Evolutionary conservation across 192 early-diverging fungal genomes (phyloP).

Genomic region (Umbelopsis isabellina): DNA sequence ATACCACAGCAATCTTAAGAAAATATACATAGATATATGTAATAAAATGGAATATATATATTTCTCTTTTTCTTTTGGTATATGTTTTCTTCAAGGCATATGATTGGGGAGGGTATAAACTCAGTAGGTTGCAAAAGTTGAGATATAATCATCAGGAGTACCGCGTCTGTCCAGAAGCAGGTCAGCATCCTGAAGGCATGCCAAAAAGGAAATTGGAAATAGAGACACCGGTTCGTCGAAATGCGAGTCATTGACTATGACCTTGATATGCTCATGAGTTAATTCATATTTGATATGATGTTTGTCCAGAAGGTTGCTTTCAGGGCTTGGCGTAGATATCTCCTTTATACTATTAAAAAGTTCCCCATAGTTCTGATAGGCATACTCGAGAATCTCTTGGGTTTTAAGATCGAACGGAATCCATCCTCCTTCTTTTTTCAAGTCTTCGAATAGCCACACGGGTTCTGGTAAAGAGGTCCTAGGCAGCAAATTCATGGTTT

Average conservation of each 20-base stretch:
- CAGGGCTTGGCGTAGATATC: background rate
- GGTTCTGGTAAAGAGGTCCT: background rate
- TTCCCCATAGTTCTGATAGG: conserved; percentile 18
- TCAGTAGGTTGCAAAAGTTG: conserved; percentile 9
- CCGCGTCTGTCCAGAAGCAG: conserved; percentile 12
- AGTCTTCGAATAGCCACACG: conserved; percentile 26
- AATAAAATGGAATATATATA: background rate
- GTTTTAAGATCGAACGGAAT: conserved; percentile 26
- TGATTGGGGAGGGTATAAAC: conserved; percentile 5
- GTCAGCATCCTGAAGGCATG: conserved; percentile 17
- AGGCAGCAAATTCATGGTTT: background rate
- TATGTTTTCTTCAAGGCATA: background rate
- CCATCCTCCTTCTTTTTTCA: conserved; percentile 25
- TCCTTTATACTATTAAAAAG: conserved; percentile 9
- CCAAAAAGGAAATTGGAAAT: conserved; percentile 16
- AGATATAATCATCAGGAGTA: conserved; percentile 13
- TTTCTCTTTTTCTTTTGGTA: background rate
- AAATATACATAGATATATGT: background rate
- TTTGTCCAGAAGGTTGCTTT: background rate
- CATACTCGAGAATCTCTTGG: conserved; percentile 22
- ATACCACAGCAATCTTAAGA: conserved; percentile 4
- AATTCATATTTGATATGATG: conserved; percentile 3
- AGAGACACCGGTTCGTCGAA: conserved; percentile 12
- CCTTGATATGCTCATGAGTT: conserved; percentile 15
- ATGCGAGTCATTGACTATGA: conserved; percentile 14